Evolutionary conservation across 2,329 filamentous ascomycete species (phyloP), one percentile per base, ranked within the genome.

Genomic region (Shiraia bambusicola): DNA sequence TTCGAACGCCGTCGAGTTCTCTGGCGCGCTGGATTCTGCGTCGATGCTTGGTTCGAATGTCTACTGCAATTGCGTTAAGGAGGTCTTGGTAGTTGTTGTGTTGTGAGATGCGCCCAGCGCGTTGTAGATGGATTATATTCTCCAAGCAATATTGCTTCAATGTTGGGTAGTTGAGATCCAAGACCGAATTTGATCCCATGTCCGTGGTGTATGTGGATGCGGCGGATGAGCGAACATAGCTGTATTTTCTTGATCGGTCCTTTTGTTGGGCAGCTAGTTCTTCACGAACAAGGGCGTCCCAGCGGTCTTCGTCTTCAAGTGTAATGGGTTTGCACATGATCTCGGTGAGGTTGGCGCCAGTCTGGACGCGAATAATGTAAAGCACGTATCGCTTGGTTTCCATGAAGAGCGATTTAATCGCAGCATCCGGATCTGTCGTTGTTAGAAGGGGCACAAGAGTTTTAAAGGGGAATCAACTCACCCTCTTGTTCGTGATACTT

Each of bases 341-440:
- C 49, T 97, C 91, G 69, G 97, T 83, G n/a, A 98, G 80, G 58
- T 92, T 95, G 37, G 84, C 75, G 7, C 93, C 93, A 2, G 88
- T 89, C 69, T 98, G 94, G 26, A 98, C 87, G 45, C 93, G 87
- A 63, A 98, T 97, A 66, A 98, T 97, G 71, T 97, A 98, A 49
- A 98, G 76, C 28, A 97, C 87, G 63, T 93, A 95, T 58, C 93
- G 84, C 73, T 98, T 98, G 2, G 93, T 97, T 72, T 97, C 93
- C 83, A 96, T 97, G 67, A 96, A 96, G 3, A 98, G 78, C 1
- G 90, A 79, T 71, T 97, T 96, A 50, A 93, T 78, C 46, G 93
- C 87, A 3, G 91, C 89, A 63, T 97, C 92, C 3, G 93, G 92
- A 64, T 98, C 93, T 79, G 58, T 11, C 19, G 19, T 25, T 28